phyloP scores from a whole-genome alignment of 768 basidiomycete genomes.

The Psilocybe sp. region DNA sequence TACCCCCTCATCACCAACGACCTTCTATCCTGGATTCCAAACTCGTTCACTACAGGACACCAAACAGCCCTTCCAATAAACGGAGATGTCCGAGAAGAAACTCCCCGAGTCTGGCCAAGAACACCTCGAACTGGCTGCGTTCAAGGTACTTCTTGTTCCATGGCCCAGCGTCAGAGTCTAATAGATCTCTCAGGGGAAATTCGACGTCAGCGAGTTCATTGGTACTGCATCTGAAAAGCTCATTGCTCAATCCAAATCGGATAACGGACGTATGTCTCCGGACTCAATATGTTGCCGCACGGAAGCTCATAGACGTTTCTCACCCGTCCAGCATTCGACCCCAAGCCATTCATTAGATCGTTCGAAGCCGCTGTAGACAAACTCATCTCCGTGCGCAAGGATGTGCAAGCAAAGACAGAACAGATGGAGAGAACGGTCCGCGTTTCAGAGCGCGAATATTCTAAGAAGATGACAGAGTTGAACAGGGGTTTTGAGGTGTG shows the following conservation, averaged over 20 bases:
- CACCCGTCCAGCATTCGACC: slow-evolving; percentile 75
- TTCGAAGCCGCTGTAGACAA: slow-evolving; percentile 91
- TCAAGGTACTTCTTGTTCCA: slow-evolving; percentile 41
- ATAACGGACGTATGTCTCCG: slow-evolving; percentile 64
- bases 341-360: slow-evolving; percentile 87
- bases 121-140: slow-evolving; percentile 50
- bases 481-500: slow-evolving; percentile 91
- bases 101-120: slow-evolving; percentile 25
- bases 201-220: slow-evolving; percentile 90
- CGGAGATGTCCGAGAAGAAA: slow-evolving; percentile 23
- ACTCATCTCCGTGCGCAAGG: slow-evolving; percentile 81
- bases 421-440: slow-evolving; percentile 91
- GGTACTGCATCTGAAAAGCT: slow-evolving; percentile 83
- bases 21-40: neutral
- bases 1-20: too few relatives aligned
- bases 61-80: slow-evolving; percentile 9
- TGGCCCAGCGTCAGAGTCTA: slow-evolving; percentile 1
- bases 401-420: slow-evolving; percentile 88
- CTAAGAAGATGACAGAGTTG: slow-evolving; percentile 89
- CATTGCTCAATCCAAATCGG: slow-evolving; percentile 80
- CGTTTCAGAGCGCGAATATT: slow-evolving; percentile 89
- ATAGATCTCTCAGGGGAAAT: slow-evolving; percentile 61
- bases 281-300: neutral
- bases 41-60: slow-evolving; percentile 13
- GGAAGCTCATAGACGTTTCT: neutral